These are phyloP conservation scores for Sphagnum fallax DNA, from an alignment of 228 moss, liverwort and hornwort genomes.

Conservation along the genomic window DNA sequence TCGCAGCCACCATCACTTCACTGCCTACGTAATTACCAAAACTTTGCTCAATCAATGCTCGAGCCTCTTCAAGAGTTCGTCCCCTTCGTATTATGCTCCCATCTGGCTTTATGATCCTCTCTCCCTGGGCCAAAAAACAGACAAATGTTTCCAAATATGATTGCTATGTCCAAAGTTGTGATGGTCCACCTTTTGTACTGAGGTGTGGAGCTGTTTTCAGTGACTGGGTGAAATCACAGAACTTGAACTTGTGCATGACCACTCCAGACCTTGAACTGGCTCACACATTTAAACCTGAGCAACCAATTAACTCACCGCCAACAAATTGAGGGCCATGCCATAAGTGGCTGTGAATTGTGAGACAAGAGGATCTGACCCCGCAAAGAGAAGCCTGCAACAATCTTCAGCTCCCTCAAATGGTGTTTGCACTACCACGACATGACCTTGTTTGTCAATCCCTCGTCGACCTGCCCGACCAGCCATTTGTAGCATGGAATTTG, in stretches of 20 bases:
- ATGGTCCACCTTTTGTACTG: too few species aligned
- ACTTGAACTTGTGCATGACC: too few species aligned
- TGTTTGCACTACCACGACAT: slow-evolving; percentile 91
- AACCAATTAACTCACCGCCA: slow-evolving; percentile 44
- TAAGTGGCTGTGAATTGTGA: slow-evolving; percentile 99
- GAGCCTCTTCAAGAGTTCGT: slow-evolving; percentile 74
- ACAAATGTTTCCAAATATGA: neutral
- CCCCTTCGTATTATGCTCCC: slow-evolving; percentile 45
- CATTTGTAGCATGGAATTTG: slow-evolving; percentile 99
- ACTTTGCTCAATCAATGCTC: slow-evolving; percentile 90
- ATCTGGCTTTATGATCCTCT: slow-evolving; percentile 50
- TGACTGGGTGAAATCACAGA: too few species aligned
- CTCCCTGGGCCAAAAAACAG: slow-evolving; percentile 39
- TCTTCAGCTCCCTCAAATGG: slow-evolving; percentile 94
- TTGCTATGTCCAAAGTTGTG: too few species aligned
- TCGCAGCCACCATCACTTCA: slow-evolving; percentile 86
- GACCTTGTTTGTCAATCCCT: slow-evolving; percentile 86
- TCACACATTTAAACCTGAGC: neutral
- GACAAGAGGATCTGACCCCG: slow-evolving; percentile 84
- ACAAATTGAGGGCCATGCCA: slow-evolving; percentile 93
- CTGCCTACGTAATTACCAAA: slow-evolving; percentile 97
- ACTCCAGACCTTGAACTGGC: too few species aligned
- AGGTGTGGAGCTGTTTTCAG: too few species aligned
- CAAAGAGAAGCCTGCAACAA: slow-evolving; percentile 87
- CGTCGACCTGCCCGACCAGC: slow-evolving; percentile 95